phyloP scores from a whole-genome alignment of 805 yeast genomes.

The Metschnikowia kofuensis region DNA sequence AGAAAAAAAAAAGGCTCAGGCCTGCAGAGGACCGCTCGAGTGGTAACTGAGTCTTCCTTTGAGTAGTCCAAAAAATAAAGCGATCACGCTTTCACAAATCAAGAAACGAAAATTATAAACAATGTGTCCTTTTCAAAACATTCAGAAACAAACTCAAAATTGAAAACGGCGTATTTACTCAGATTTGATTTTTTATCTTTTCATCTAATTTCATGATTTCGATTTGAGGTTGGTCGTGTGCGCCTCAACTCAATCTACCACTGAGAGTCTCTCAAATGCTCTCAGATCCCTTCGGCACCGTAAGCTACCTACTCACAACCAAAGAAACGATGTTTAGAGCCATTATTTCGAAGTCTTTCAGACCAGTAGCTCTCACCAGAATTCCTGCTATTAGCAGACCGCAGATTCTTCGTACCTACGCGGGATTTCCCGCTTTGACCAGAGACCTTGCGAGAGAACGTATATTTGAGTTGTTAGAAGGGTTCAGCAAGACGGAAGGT shows the following conservation, averaged over 20 bases:
- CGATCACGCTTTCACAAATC: too few relatives aligned
- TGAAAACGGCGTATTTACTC: too few relatives aligned
- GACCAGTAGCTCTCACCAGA: conserved; percentile 14
- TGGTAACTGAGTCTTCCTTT: background rate
- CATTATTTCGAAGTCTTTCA: conserved; percentile 23
- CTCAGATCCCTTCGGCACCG: background rate
- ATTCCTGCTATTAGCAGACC: conserved; percentile 15
- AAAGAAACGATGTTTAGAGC: conserved; percentile 31
- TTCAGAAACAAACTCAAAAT: too few relatives aligned
- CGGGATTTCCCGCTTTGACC: conserved; percentile 58
- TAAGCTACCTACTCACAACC: background rate
- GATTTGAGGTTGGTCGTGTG: conserved; percentile 2
- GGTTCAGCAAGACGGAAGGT: conserved; percentile 54
- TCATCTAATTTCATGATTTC: too few relatives aligned
- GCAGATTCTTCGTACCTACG: conserved; percentile 37
- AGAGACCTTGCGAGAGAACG: conserved; percentile 62
- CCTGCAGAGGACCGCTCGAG: background rate
- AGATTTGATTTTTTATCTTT: too few relatives aligned
- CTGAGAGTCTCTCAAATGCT: conserved; percentile 1
- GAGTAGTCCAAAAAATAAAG: background rate
- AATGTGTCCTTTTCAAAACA: background rate
- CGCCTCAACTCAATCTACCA: conserved; percentile 1
- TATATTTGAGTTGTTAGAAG: conserved; percentile 60
- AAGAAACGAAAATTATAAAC: background rate
- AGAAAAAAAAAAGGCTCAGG: conserved; percentile 7